These are phyloP conservation scores for Aspergillus sergii DNA, from an alignment of 2,329 filamentous ascomycete genomes.

Conservation along the genomic window DNA sequence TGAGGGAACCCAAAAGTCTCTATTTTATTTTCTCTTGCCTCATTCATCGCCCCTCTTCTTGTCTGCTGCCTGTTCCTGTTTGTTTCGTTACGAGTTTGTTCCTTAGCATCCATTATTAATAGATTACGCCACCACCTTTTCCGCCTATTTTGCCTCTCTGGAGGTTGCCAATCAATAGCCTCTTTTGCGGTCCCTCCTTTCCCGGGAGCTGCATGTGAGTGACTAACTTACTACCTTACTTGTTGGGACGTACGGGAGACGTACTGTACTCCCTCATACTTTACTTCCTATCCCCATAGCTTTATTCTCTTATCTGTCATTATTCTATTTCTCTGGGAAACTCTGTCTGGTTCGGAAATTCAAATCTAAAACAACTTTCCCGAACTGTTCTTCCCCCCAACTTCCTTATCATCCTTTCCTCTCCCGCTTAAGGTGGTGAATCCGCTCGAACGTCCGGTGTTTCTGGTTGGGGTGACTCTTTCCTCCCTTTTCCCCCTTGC, in stretches of 20 bases:
- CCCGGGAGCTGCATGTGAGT: conserved; percentile 17
- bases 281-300: neutral
- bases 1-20: neutral
- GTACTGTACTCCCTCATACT: neutral
- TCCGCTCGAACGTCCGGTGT: conserved; percentile 2
- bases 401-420: neutral
- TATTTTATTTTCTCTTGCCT: neutral
- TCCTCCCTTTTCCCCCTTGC: conserved; percentile 16
- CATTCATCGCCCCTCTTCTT: neutral
- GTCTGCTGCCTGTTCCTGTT: conserved; percentile 13
- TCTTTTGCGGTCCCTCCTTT: conserved; percentile 3
- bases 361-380: neutral
- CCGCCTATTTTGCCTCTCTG: conserved; percentile 9
- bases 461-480: conserved; percentile 12
- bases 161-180: conserved; percentile 6
- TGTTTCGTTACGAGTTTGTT: neutral
- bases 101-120: conserved; percentile 22
- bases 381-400: neutral
- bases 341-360: neutral
- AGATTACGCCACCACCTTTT: conserved; percentile 25
- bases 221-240: neutral
- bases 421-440: neutral
- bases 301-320: neutral
- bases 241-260: conserved; percentile 8
- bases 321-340: neutral